Evolutionary conservation across 257 asterid species (phyloP).

Genomic region (Solanum sparsipilum): DNA sequence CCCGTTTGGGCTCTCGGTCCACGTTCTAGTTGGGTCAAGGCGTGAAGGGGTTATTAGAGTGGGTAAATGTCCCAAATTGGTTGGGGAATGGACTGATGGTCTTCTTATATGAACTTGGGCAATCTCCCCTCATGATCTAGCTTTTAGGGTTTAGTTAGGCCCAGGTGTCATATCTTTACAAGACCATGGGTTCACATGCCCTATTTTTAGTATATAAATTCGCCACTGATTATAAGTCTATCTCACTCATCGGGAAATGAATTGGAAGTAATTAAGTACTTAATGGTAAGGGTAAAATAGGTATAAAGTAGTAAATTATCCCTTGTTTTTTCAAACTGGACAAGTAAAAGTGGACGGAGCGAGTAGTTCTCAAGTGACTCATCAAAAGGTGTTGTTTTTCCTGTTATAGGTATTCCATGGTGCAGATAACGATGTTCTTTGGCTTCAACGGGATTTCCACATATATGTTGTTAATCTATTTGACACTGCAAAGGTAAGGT

Average conservation of each 20-base stretch:
- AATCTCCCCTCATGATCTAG: background rate
- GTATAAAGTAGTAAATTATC: background rate
- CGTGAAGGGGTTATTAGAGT: background rate
- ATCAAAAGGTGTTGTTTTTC: background rate
- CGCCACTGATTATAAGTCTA: background rate
- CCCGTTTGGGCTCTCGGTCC: too few species aligned
- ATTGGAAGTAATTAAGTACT: background rate
- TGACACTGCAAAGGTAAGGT: constrained; percentile 88
- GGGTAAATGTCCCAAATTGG: background rate
- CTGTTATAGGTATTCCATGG: constrained; percentile 86
- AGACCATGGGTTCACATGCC: background rate
- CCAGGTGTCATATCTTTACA: background rate
- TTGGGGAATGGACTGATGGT: background rate
- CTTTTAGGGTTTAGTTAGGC: background rate
- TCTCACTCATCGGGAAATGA: background rate
- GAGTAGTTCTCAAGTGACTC: background rate
- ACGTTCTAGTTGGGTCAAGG: too few species aligned
- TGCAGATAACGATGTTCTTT: constrained; percentile 91
- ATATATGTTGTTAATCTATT: constrained; percentile 84
- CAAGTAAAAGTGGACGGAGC: background rate
- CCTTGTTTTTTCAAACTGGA: background rate
- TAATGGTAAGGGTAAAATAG: background rate
- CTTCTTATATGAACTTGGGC: background rate
- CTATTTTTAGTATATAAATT: background rate
- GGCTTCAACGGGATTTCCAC: constrained; percentile 98